phyloP scores from a whole-genome alignment of 129 eudicot genomes.

The Centella asiatica region DNA sequence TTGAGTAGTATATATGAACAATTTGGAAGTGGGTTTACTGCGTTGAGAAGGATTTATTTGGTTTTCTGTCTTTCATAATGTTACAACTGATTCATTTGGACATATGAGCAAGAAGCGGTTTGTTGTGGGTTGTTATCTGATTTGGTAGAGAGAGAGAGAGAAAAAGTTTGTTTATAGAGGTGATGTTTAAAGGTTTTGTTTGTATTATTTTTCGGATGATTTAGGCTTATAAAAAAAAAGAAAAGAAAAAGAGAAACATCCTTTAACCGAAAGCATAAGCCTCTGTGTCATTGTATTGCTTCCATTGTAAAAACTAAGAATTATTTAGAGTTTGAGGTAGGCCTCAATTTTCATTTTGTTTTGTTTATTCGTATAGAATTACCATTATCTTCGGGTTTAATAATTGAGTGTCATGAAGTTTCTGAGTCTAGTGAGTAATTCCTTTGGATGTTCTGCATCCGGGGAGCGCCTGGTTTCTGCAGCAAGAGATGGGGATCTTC shows the following conservation, averaged over 20 bases:
- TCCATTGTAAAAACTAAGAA: conserved; percentile 15
- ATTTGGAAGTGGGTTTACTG: not conserved
- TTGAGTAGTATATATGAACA: conserved; percentile 7
- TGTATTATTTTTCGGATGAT: not conserved
- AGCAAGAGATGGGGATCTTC: conserved; percentile 98
- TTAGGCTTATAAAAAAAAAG: conserved; percentile 17
- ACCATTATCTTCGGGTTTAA: not conserved
- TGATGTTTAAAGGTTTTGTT: conserved; percentile 9
- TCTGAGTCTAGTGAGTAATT: conserved; percentile 73
- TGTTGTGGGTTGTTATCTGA: conserved; percentile 25
- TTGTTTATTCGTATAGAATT: not conserved
- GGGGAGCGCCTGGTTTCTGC: conserved; percentile 97
- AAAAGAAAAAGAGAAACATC: too few species aligned
- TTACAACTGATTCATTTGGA: conserved; percentile 2
- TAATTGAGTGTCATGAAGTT: conserved; percentile 42
- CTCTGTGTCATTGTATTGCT: conserved; percentile 13
- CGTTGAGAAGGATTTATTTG: conserved; percentile 2
- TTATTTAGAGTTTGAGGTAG: conserved; percentile 10
- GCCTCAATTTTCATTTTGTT: conserved; percentile 9
- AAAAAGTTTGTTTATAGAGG: conserved; percentile 17
- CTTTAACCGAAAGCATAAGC: conserved; percentile 15
- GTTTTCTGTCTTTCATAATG: not conserved
- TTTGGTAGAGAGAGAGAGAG: conserved; percentile 30
- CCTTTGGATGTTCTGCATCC: conserved; percentile 97
- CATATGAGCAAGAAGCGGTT: conserved; percentile 15